A percentile compares a stretch with the other conserved stretches of the same genome.
phyloP scores from a whole-genome alignment of 257 asterid species.

The Hygrophila difformis region DNA sequence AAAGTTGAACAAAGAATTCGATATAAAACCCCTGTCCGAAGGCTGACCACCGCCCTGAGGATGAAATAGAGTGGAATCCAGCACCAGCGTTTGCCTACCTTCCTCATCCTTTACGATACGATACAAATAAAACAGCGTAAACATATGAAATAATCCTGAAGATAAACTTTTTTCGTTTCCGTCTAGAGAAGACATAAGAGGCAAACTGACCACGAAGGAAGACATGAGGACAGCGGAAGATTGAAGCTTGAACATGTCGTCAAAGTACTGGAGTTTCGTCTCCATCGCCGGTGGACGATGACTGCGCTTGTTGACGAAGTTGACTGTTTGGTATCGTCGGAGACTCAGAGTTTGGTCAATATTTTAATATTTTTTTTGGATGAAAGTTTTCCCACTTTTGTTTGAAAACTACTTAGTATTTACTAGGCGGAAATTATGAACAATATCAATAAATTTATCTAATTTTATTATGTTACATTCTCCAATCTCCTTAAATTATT shows the following conservation, averaged over 20 bases:
- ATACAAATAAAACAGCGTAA: neutral
- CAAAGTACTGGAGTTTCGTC: slow-evolving; percentile 34
- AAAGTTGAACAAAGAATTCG: slow-evolving; percentile 36
- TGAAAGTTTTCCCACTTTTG: too few species aligned
- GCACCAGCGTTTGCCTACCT: slow-evolving; percentile 42
- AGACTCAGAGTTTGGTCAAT: too few species aligned
- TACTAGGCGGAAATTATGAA: too few species aligned
- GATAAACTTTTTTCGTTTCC: neutral
- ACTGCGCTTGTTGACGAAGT: too few species aligned
- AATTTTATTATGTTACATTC: too few species aligned
- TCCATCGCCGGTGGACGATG: slow-evolving; percentile 48
- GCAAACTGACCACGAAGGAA: slow-evolving; percentile 38
- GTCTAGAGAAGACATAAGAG: neutral
- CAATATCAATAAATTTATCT: too few species aligned
- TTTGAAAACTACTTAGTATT: too few species aligned
- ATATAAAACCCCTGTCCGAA: slow-evolving; percentile 63
- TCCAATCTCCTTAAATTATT: too few species aligned
- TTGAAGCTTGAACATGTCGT: slow-evolving; percentile 53
- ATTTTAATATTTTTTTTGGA: too few species aligned
- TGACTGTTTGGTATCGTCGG: too few species aligned
- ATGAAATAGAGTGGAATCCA: slow-evolving; percentile 69
- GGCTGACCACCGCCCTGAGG: slow-evolving; percentile 98
- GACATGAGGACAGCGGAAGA: slow-evolving; percentile 42
- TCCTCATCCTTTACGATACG: slow-evolving; percentile 34
- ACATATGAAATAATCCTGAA: neutral